phyloP scores from a whole-genome alignment of 768 basidiomycete species.

The Boletellus emodensis region DNA sequence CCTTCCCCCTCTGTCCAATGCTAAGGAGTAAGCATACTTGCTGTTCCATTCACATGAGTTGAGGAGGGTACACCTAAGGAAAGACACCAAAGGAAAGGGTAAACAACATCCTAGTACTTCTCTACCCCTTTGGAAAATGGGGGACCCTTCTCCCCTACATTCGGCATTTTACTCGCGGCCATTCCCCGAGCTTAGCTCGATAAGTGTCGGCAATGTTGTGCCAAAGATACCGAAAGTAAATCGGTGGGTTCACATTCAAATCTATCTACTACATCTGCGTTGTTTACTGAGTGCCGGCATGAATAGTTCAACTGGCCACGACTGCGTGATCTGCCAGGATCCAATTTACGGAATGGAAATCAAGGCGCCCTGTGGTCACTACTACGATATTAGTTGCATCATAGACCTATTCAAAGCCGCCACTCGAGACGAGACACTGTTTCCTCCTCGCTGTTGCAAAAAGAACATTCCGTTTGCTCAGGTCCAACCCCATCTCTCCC shows the following conservation, averaged over 20 bases:
- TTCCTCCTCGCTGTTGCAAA: constrained; percentile 39
- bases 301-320: too few relatives aligned
- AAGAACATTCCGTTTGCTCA: constrained; percentile 24
- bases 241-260: constrained; percentile 1
- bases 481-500: constrained; percentile 23
- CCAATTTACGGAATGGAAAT: too few relatives aligned
- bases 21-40: not conserved
- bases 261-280: constrained; percentile 31
- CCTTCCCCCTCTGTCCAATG: not conserved
- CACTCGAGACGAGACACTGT: constrained; percentile 36
- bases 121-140: too few relatives aligned
- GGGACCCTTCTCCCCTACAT: too few relatives aligned
- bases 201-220: not conserved
- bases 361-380: constrained; percentile 32
- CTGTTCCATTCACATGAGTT: not conserved
- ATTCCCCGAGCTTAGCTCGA: too few relatives aligned
- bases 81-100: not conserved
- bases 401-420: constrained; percentile 33
- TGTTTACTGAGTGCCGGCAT: constrained; percentile 31
- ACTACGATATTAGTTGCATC: constrained; percentile 33
- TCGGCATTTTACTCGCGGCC: too few relatives aligned
- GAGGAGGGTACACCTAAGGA: not conserved
- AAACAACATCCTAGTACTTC: not conserved
- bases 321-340: too few relatives aligned
- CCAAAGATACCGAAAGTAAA: constrained; percentile 2